These are phyloP conservation scores for Hemisphaericaspora xylanilytica DNA, from an alignment of 1,139 yeast species.

Conservation along the genomic window DNA sequence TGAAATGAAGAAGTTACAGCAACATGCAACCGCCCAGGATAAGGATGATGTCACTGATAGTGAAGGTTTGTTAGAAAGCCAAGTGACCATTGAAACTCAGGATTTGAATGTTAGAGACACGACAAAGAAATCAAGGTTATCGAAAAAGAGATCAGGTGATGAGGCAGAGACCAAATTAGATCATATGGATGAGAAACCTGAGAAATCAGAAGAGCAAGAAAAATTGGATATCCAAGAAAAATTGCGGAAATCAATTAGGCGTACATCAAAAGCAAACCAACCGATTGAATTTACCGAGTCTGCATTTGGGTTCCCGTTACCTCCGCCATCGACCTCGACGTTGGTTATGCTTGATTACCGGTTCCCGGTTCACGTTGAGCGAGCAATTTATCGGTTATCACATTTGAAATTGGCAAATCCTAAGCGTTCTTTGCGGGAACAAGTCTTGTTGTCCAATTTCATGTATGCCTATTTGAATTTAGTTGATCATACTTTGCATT, in stretches of 20 bases:
- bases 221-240: constrained; percentile 48
- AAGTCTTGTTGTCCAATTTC: constrained; percentile 87
- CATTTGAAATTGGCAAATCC: constrained; percentile 94
- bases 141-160: constrained; percentile 6
- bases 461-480: constrained; percentile 95
- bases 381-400: constrained; percentile 89
- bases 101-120: neutral
- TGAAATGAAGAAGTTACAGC: constrained; percentile 6
- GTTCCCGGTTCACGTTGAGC: constrained; percentile 90
- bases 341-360: constrained; percentile 78
- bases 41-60: neutral
- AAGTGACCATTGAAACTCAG: neutral
- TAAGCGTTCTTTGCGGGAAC: constrained; percentile 84
- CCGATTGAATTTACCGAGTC: constrained; percentile 78
- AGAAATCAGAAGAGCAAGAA: constrained; percentile 25
- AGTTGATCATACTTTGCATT: constrained; percentile 82
- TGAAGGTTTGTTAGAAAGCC: neutral
- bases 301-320: constrained; percentile 82
- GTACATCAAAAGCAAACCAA: constrained; percentile 55
- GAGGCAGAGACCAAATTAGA: constrained; percentile 7
- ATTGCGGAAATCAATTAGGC: constrained; percentile 41
- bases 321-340: constrained; percentile 74
- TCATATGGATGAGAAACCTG: constrained; percentile 11
- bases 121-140: constrained; percentile 13
- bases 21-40: constrained; percentile 1